Percentiles rank a stretch among this genome's conserved stretches.
Conservation (phyloP, 768 basidiomycete species). For the Lactarius vividus region DNA sequence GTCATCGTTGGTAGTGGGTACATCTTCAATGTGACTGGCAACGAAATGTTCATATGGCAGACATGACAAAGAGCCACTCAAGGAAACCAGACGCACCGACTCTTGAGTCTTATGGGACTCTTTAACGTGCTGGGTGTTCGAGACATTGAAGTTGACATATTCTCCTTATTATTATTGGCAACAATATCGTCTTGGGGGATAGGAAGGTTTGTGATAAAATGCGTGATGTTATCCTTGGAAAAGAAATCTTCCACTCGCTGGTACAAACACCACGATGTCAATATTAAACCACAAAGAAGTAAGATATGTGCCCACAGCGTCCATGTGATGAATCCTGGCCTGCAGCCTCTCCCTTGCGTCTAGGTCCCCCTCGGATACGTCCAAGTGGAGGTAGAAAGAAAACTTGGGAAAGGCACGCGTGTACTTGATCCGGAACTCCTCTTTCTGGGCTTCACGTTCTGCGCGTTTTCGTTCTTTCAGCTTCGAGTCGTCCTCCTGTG, state of each 20-base stretch:
- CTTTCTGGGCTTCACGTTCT: conserved; percentile 27
- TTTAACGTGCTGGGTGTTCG: conserved; percentile 39
- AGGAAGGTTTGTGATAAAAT: conserved; percentile 72
- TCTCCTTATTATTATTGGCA: conserved; percentile 59
- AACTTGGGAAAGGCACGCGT: conserved; percentile 64
- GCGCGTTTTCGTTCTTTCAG: conserved; percentile 25
- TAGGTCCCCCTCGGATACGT: conserved; percentile 57
- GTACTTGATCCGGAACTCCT: conserved; percentile 28
- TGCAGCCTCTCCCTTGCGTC: conserved; percentile 44
- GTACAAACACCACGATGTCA: conserved; percentile 11
- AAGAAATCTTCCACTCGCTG: conserved; percentile 90
- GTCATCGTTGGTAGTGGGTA: conserved; percentile 32
- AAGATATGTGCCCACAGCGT: conserved; percentile 59
- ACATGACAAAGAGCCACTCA: background rate
- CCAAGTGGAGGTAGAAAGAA: conserved; percentile 71
- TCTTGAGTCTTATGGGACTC: conserved; percentile 65
- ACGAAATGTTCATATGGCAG: conserved; percentile 2
- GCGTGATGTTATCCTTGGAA: conserved; percentile 71
- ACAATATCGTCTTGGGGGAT: conserved; percentile 35
- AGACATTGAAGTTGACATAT: conserved; percentile 38
- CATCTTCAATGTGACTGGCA: conserved; percentile 35
- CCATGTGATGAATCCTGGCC: conserved; percentile 60
- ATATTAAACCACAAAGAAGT: background rate
- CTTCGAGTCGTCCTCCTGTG: conserved; percentile 25
- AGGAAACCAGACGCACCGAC: conserved; percentile 45